phyloP scores from a whole-genome alignment of 176 grass and related monocot species.

The Poa annua region DNA sequence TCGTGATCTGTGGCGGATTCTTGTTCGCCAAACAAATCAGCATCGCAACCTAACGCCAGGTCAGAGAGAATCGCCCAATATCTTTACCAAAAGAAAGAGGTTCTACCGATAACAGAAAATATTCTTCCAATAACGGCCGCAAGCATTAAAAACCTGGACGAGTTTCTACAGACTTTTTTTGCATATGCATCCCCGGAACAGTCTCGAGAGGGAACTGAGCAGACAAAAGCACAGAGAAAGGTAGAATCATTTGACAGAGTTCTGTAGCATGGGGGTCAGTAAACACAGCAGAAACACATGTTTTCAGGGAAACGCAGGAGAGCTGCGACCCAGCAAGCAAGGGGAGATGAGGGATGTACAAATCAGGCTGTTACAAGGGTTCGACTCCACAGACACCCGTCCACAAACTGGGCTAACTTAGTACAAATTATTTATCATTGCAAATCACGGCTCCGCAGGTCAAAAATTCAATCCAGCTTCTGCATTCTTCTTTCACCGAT shows the following conservation, averaged over 20 bases:
- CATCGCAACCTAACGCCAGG: background rate
- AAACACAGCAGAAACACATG: background rate
- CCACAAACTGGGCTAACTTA: slow-evolving; percentile 12
- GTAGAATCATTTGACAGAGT: background rate
- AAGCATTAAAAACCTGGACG: background rate
- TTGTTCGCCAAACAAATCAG: background rate
- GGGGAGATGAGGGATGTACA: slow-evolving; percentile 35
- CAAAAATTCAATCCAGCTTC: slow-evolving; percentile 23
- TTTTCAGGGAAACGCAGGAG: slow-evolving; percentile 14
- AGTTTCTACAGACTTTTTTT: background rate
- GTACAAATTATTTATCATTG: slow-evolving; percentile 36
- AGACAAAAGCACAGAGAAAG: background rate
- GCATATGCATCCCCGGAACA: background rate
- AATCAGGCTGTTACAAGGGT: slow-evolving; percentile 49
- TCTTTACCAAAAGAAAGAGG: background rate
- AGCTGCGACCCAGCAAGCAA: slow-evolving; percentile 37
- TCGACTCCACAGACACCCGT: slow-evolving; percentile 28
- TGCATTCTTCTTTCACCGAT: slow-evolving; percentile 3
- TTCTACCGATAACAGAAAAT: background rate
- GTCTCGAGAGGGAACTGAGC: background rate
- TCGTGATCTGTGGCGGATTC: background rate
- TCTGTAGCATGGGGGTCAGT: background rate
- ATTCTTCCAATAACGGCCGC: background rate
- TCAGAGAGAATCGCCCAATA: background rate
- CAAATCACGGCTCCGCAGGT: slow-evolving; percentile 13